A percentile compares a stretch with the other conserved stretches of the same genome.
Conservation (phyloP, 2,329 filamentous ascomycete genomes). For the Plenodomus lindquistii region DNA sequence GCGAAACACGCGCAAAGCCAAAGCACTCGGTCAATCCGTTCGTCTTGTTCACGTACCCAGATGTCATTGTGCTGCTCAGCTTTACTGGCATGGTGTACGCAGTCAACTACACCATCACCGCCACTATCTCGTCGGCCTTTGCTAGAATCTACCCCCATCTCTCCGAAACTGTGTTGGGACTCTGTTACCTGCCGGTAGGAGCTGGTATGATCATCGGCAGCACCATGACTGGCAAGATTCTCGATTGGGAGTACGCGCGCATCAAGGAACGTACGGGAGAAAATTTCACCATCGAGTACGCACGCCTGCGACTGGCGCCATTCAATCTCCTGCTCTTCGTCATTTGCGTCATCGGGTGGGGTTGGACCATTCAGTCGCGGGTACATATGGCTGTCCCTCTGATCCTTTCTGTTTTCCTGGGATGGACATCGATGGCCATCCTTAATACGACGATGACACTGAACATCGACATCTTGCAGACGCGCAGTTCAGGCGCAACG, state of each 20-base stretch:
- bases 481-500: conserved; percentile 27
- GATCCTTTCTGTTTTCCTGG: conserved; percentile 24
- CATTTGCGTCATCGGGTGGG: conserved; percentile 31
- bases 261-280: conserved; percentile 26
- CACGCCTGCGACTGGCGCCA: conserved; percentile 31
- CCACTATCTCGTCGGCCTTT: conserved; percentile 34
- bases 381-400: conserved; percentile 29
- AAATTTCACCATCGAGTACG: conserved; percentile 33
- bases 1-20: conserved; percentile 15
- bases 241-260: conserved; percentile 57
- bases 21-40: conserved; percentile 34
- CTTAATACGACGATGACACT: conserved; percentile 37
- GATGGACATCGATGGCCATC: conserved; percentile 33
- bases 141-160: conserved; percentile 27
- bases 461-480: conserved; percentile 35
- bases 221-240: conserved; percentile 55
- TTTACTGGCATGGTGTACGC: conserved; percentile 37
- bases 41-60: conserved; percentile 31
- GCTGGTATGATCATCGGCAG: conserved; percentile 60
- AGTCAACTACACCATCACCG: conserved; percentile 37
- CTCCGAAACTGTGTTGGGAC: conserved; percentile 28
- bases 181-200: conserved; percentile 59
- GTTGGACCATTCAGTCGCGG: conserved; percentile 26
- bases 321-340: conserved; percentile 31
- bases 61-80: conserved; percentile 50